phyloP scores from a whole-genome alignment of 129 eudicot genomes.

The Deinandra increscens region DNA sequence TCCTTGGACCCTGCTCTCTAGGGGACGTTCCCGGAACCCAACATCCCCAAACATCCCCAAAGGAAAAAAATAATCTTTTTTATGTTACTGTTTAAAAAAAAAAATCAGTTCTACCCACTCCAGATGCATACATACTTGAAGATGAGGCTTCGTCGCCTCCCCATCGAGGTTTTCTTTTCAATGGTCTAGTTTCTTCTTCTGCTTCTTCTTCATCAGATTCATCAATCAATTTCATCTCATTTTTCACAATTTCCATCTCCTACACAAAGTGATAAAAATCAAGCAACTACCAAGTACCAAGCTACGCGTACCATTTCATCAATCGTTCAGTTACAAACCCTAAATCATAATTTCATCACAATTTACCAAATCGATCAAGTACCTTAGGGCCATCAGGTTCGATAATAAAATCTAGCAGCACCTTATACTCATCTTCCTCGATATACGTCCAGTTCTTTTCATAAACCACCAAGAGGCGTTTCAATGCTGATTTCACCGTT shows the following conservation, averaged over 20 bases:
- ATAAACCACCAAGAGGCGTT: slow-evolving; percentile 37
- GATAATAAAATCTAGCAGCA: slow-evolving; percentile 52
- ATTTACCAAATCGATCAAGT: not conserved
- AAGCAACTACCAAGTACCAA: no score
- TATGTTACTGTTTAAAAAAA: no score
- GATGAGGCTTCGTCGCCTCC: slow-evolving; percentile 9
- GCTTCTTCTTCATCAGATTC: slow-evolving; percentile 15
- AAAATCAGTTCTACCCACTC: no score
- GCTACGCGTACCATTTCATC: not conserved
- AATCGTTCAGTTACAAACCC: not conserved
- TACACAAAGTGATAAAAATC: not conserved
- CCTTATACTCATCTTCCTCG: slow-evolving; percentile 49
- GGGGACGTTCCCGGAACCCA: no score
- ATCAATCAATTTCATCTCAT: slow-evolving; percentile 14
- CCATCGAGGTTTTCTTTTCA: slow-evolving; percentile 25
- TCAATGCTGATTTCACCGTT: slow-evolving; percentile 43
- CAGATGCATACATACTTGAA: slow-evolving; percentile 17
- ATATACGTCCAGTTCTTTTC: slow-evolving; percentile 50
- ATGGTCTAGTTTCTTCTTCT: slow-evolving; percentile 34
- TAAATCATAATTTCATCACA: not conserved
- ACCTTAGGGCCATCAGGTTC: slow-evolving; percentile 43
- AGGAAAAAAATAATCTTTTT: no score
- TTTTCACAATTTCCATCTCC: slow-evolving; percentile 6
- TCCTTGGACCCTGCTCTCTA: no score
- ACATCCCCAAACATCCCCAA: no score